Evolutionary conservation across 306 rosid species (phyloP), one percentile per base, ranked within the genome.

Genomic region (Gastrolobium villosum): DNA sequence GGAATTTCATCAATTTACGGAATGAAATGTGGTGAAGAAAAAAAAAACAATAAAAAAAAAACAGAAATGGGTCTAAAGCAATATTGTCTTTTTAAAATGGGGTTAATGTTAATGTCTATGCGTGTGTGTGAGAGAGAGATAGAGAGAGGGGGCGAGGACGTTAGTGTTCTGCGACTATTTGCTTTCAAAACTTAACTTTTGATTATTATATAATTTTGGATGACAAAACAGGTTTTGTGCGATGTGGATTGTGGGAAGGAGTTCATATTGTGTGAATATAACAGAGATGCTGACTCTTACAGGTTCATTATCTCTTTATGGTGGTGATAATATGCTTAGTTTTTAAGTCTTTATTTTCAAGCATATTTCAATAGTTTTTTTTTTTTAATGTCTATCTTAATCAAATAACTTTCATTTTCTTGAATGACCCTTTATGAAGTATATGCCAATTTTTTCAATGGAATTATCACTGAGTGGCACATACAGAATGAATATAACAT

Each of bases 231-330:
- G 99, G 96, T 87, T 78, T 39, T 89, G 61, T 84, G 89, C 45
- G 99, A 95, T 46, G 40, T 70, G 36, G 96, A 92, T 7, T 57
- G 65, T 44, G 98, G 90, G 65, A 92, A 92, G 83, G 97, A 95
- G 57, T 95, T 95, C 88, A 88, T 95, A 80, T 62, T 95, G 87
- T 95, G 99, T 49, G 99, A 95, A 68, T 95, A 95, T 82, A 95
- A 95, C 81, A 84, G 98, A 88, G 99, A 95, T 85, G 99, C 98
- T 0, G 98, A 95, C 78, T 95, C 99, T 35, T 95, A 92, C 84
- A 87, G 98, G 99, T 89, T 82, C 8, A 3, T 73, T 1, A 44
- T 60, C 74, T 31, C 35, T 68, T 30, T 82, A 4, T 70, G 65
- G 44, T 37, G 0, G 10, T 71, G 26, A 11, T 52, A 14, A 30